A percentile compares a stretch with the other conserved stretches of the same genome.
Conservation (phyloP, 805 yeast species). For the Monosporozyma servazzii region DNA sequence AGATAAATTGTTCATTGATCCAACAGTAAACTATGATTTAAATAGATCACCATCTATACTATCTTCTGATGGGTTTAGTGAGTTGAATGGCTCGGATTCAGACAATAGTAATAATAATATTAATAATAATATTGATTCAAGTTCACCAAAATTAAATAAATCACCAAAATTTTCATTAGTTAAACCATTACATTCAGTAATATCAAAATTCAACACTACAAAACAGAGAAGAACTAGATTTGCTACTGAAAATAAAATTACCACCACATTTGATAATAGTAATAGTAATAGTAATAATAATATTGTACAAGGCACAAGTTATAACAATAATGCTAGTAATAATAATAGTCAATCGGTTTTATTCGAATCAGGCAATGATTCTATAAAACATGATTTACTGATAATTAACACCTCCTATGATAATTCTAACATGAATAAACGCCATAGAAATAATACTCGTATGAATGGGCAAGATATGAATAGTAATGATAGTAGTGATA, state of each 20-base stretch:
- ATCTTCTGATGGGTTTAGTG: neutral
- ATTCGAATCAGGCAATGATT: neutral
- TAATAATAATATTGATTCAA: neutral
- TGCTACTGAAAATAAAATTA: neutral
- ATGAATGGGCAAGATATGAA: neutral
- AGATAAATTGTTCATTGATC: slow-evolving; percentile 24
- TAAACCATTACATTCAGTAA: neutral
- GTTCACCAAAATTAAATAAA: neutral
- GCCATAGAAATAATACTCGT: neutral
- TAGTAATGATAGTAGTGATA: slow-evolving; percentile 1
- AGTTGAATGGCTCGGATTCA: neutral
- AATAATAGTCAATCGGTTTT: neutral
- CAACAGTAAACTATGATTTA: slow-evolving; percentile 12
- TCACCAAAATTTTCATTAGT: neutral
- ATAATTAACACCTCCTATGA: neutral
- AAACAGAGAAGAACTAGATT: neutral
- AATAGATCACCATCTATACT: neutral
- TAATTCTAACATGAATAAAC: neutral
- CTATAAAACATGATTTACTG: neutral
- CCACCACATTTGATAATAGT: too few species aligned
- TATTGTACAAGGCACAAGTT: neutral
- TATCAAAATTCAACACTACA: neutral
- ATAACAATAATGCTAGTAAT: neutral
- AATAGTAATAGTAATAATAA: neutral
- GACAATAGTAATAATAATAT: neutral